These are phyloP conservation scores for Russula olivacea DNA, from an alignment of 768 basidiomycete genomes.

Conservation along the genomic window DNA sequence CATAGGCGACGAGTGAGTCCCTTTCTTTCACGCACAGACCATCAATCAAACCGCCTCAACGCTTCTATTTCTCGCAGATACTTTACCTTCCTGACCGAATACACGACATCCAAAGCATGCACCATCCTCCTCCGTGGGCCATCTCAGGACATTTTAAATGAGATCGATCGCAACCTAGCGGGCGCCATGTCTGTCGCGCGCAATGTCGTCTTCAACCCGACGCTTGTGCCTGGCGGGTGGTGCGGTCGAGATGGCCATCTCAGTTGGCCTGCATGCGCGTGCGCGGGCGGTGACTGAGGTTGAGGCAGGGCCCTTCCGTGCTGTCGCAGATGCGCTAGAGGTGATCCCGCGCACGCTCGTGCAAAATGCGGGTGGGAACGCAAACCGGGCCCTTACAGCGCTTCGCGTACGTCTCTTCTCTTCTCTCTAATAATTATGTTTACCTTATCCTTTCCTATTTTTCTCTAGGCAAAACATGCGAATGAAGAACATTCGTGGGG, in stretches of 20 bases:
- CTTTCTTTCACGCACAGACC: not conserved
- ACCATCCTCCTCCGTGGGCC: conserved; percentile 97
- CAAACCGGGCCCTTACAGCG: conserved; percentile 87
- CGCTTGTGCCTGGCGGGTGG: conserved; percentile 93
- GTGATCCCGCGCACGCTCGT: conserved; percentile 93
- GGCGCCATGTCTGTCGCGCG: conserved; percentile 97
- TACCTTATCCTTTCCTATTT: conserved; percentile 41
- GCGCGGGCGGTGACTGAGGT: conserved; percentile 79
- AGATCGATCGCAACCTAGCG: conserved; percentile 94
- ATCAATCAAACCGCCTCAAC: not conserved
- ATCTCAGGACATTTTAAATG: conserved; percentile 96
- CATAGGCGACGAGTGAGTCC: conserved; percentile 79
- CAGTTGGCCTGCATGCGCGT: conserved; percentile 75
- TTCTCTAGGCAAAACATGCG: conserved; percentile 79
- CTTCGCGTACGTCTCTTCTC: conserved; percentile 57
- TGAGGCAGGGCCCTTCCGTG: conserved; percentile 85
- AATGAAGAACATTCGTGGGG: conserved; percentile 89
- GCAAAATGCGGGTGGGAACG: conserved; percentile 94
- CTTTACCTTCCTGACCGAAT: conserved; percentile 95
- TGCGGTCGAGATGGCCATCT: conserved; percentile 97
- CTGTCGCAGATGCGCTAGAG: conserved; percentile 95
- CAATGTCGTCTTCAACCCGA: conserved; percentile 94
- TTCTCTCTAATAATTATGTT: not conserved
- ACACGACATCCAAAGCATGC: conserved; percentile 88
- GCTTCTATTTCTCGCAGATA: conserved; percentile 84